These are phyloP conservation scores for Ascochyta fabae DNA, from an alignment of 2,329 filamentous ascomycete species.

Conservation along the genomic window DNA sequence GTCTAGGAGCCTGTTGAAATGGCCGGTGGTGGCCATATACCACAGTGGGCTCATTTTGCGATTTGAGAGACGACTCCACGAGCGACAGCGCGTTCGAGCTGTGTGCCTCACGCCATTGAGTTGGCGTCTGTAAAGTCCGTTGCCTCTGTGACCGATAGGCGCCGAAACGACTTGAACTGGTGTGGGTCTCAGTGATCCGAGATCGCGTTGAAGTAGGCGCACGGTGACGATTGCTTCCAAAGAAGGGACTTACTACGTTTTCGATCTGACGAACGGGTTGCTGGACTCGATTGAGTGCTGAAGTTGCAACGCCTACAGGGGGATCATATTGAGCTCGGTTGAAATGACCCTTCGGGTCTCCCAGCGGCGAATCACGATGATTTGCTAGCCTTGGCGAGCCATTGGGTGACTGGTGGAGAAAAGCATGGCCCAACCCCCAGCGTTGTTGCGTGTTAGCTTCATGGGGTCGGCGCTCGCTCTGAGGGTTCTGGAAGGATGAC, in stretches of 20 bases:
- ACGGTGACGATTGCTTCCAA: slow-evolving; percentile 32
- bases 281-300: not conserved
- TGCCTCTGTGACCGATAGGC: slow-evolving; percentile 35
- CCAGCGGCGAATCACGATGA: not conserved
- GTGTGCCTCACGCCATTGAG: slow-evolving; percentile 31
- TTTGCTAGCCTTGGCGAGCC: slow-evolving; percentile 4
- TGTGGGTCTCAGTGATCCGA: slow-evolving; percentile 34
- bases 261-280: slow-evolving; percentile 27
- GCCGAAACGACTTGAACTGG: slow-evolving; percentile 38
- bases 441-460: slow-evolving; percentile 3
- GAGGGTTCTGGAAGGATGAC: slow-evolving; percentile 9
- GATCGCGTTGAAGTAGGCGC: slow-evolving; percentile 17
- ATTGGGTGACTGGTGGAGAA: slow-evolving; percentile 26
- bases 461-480: not conserved
- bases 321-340: slow-evolving; percentile 13
- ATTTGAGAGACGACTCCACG: slow-evolving; percentile 39
- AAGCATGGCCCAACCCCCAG: slow-evolving; percentile 26
- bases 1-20: slow-evolving; percentile 1
- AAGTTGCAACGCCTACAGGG: not conserved
- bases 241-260: slow-evolving; percentile 52
- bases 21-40: slow-evolving; percentile 1
- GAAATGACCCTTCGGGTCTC: slow-evolving; percentile 9
- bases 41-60: slow-evolving; percentile 24
- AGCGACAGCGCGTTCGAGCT: slow-evolving; percentile 47
- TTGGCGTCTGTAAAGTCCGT: slow-evolving; percentile 7